Evolutionary conservation across 2,329 filamentous ascomycete species (phyloP), one percentile per base, ranked within the genome.

Genomic region (Ceratocystis smalleyi): DNA sequence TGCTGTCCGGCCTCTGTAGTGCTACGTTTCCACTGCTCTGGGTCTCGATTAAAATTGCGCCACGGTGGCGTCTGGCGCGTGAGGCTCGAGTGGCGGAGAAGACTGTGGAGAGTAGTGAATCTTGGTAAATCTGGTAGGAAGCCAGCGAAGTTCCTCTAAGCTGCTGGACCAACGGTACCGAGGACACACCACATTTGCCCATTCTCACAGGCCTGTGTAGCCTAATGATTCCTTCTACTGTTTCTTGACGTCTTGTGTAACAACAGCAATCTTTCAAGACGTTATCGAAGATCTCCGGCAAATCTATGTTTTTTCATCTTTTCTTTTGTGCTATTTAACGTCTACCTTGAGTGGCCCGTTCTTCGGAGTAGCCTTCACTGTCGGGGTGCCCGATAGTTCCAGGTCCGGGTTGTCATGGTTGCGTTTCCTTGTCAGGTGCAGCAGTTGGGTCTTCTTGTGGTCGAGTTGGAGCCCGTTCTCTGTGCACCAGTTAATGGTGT

Each of bases 1-100:
- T 70, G 5, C 66, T 70, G 0, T 69, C 67, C 2, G 65, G 68
- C 3, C 64, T 69, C 3, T 70, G 68, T 27, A 59, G 65, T 2
- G 43, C 64, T 5, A 64, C 68, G 2, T 40, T 69, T 5, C 68
- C 68, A 1, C 62, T 70, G 8, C 69, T 70, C 64, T 70, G 68
- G 27, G 51, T 68, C 0, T 68, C 69, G 30, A 69, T 70, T 49
- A 68, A 63, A 59, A 22, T 68, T 0, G 69, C 68, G 1, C 68
- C 69, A 0, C 68, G 67, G 27, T 70, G 69, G 69, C 55, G 66
- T 3, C 62, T 57, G 47, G 64, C 64, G 17, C 59, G 64, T 30
- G 64, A 65, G 17, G 47, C 35, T 5, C 54, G 55, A 17, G 51
- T 15, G 51, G 5, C 51, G 8, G 5, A 15, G 15, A 27, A 17